Conservation (phyloP, 2,329 filamentous ascomycete genomes). For the Botrytis medusae region DNA sequence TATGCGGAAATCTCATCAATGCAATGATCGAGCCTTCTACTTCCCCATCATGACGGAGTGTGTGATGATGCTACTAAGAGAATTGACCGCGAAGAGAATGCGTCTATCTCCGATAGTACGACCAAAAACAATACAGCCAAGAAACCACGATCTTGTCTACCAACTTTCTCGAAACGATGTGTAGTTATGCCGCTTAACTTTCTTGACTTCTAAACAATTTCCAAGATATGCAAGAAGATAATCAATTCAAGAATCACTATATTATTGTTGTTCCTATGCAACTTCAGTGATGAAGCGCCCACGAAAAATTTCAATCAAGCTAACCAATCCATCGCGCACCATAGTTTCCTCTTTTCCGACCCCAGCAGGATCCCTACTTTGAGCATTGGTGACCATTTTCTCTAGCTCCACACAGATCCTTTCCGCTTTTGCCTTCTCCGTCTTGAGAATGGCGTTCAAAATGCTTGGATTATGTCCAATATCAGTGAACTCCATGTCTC, state of each 20-base stretch:
- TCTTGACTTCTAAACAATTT: too few species aligned
- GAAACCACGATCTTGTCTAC: too few species aligned
- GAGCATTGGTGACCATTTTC: not conserved
- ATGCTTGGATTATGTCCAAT: not conserved
- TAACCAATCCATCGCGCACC: not conserved
- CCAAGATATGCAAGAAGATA: too few species aligned
- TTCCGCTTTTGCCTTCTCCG: not conserved
- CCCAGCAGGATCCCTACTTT: not conserved
- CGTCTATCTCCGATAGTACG: too few species aligned
- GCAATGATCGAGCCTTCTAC: too few species aligned
- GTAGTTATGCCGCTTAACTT: too few species aligned
- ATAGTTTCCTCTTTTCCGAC: not conserved
- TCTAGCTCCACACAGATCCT: not conserved
- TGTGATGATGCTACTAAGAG: too few species aligned
- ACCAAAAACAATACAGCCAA: too few species aligned
- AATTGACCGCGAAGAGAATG: too few species aligned
- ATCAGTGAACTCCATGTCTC: conserved; percentile 1
- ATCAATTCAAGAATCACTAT: not conserved
- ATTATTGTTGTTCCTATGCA: not conserved
- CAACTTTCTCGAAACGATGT: too few species aligned
- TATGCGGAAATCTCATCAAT: too few species aligned
- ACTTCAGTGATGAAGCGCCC: not conserved
- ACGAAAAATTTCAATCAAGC: not conserved
- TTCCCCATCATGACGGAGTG: too few species aligned
- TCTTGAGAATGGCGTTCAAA: not conserved